Base-by-base conservation (phyloP, 1,284 basidiomycete genomes). In the Naganishia liquefaciens region DNA sequence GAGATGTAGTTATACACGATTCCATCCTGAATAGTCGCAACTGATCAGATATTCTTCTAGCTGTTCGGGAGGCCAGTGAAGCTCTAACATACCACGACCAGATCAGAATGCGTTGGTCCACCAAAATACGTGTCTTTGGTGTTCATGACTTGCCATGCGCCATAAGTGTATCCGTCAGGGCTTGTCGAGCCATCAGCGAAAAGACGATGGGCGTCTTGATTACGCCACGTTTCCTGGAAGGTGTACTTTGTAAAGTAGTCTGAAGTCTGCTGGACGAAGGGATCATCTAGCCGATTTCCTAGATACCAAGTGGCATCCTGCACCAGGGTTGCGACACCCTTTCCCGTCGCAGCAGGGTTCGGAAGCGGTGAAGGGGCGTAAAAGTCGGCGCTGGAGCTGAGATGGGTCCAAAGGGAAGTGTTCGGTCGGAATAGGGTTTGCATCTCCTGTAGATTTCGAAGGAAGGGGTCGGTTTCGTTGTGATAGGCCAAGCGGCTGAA, bases 251-350 rank as follows among this genome's bases (percentile, higher is more conserved):
- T 76, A 50, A 71, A 76, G 63, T 74, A 76, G 66, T 74, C 72
- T 2, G 70, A 68, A 7, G 66, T 64, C 39, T 70, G 62, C 54
- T 60, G 44, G 21, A 71, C 69, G 54, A 63, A 65, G 15, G 68
- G 62, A 39, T 57, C 66, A 37, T 19, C 43, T 5, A n/a, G 33
- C 17, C 64, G 58, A 50, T 68, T 65, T 23, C 65, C 68, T 21
- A 70, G 63, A 57, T 75, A 74, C 74, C 74, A 76, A 10, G 75
- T 76, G 6, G 75, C 70, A 63, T 76, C 75, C 60, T 76, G 75
- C 2, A 74, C 74, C 5, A 69, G 33, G 10, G 66, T 72, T 15
- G 51, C 60, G 13, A 62, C 17, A 23, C 66, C 64, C 0, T 55
- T 37, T 50, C 64, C 47, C 30, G 44, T 63, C 11, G 55, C 65